These are phyloP conservation scores for Blumeria hordei DNA, from an alignment of 2,329 filamentous ascomycete genomes.

Conservation along the genomic window DNA sequence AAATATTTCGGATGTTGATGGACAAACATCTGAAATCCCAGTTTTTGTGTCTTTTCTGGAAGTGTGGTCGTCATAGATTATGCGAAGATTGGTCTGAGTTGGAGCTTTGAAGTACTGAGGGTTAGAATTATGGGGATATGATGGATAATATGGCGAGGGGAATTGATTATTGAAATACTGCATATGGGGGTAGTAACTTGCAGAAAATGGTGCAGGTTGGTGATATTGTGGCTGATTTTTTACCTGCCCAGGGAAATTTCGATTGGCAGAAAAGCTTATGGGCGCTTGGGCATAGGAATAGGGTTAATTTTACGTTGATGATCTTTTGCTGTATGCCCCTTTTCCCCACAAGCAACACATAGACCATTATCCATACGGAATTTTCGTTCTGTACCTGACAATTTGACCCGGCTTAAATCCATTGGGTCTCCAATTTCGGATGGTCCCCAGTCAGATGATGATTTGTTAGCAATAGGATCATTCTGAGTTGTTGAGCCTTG, in stretches of 20 bases:
- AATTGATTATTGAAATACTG: not conserved
- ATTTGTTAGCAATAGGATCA: not conserved
- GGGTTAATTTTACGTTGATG: not conserved
- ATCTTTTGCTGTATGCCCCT: not conserved
- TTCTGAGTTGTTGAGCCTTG: not conserved
- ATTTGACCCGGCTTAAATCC: not conserved
- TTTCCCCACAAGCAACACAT: not conserved
- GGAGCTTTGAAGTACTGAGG: not conserved
- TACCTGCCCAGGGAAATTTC: not conserved
- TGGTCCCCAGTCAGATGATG: not conserved
- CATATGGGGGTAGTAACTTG: not conserved
- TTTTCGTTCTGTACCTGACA: not conserved
- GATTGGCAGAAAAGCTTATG: not conserved
- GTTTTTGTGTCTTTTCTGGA: not conserved
- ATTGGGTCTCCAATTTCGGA: not conserved
- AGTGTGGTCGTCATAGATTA: not conserved
- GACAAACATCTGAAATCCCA: not conserved
- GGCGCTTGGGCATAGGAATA: not conserved
- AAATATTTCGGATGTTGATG: not conserved
- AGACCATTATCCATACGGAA: not conserved
- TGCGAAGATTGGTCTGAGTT: not conserved
- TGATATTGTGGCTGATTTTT: not conserved
- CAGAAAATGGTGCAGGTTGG: not conserved
- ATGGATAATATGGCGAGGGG: not conserved
- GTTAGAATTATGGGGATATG: not conserved